phyloP scores from a whole-genome alignment of 2,329 filamentous ascomycete species.

The Claviceps humidiphila region DNA sequence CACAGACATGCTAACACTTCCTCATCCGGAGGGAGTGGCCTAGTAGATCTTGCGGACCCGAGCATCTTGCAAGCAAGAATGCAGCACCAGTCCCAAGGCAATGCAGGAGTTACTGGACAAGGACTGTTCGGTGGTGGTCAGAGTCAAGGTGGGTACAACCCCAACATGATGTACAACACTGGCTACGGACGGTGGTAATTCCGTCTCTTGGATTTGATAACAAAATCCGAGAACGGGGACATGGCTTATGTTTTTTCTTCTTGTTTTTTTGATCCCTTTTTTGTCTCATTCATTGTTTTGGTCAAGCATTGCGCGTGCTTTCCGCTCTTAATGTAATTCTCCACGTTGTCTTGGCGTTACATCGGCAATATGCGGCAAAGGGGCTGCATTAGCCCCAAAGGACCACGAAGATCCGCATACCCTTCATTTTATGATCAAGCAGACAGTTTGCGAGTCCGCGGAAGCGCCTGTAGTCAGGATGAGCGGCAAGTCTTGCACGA shows the following conservation, averaged over 20 bases:
- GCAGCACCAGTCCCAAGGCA: constrained; percentile 75
- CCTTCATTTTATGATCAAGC: constrained; percentile 16
- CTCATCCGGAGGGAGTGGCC: constrained; percentile 96
- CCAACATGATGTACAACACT: constrained; percentile 69
- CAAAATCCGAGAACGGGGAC: neutral
- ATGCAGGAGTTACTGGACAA: constrained; percentile 62
- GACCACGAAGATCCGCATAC: constrained; percentile 14
- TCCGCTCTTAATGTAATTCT: constrained; percentile 8
- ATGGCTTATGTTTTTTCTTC: constrained; percentile 10
- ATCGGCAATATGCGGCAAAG: constrained; percentile 13
- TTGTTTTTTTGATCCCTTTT: constrained; percentile 6
- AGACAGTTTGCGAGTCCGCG: constrained; percentile 15
- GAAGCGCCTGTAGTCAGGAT: constrained; percentile 14
- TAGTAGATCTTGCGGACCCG: constrained; percentile 99
- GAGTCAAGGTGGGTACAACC: constrained; percentile 90
- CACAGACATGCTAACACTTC: constrained; percentile 99
- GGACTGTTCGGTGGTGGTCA: constrained; percentile 79
- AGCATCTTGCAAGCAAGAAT: constrained; percentile 97
- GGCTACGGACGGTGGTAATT: constrained; percentile 56
- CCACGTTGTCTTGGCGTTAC: constrained; percentile 14
- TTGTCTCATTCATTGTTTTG: constrained; percentile 7
- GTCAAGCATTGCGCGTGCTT: constrained; percentile 10
- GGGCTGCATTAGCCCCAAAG: constrained; percentile 14
- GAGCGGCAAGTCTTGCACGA: constrained; percentile 16
- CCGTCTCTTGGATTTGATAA: neutral